These are phyloP conservation scores for Excoecaria agallocha DNA, from an alignment of 345 rosid species.

Conservation along the genomic window DNA sequence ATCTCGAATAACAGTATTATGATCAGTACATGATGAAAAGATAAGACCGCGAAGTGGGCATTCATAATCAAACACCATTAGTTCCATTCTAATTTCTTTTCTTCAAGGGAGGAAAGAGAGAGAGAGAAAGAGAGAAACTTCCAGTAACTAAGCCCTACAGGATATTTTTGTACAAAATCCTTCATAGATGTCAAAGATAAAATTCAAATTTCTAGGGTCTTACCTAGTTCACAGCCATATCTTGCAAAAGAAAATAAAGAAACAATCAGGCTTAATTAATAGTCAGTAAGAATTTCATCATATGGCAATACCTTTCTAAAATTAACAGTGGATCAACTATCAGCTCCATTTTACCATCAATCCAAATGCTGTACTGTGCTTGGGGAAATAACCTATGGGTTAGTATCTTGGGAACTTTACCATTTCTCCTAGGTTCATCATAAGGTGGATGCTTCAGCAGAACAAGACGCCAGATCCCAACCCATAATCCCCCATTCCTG, in stretches of 20 bases:
- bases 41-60: neutral
- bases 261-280: neutral
- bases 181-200: neutral
- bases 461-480: constrained; percentile 91
- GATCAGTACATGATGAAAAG: neutral
- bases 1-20: neutral
- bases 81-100: neutral
- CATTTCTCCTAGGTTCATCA: constrained; percentile 95
- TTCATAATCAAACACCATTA: neutral
- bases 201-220: neutral
- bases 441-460: constrained; percentile 79
- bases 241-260: neutral
- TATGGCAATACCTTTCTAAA: constrained; percentile 65
- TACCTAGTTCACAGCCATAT: neutral
- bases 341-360: constrained; percentile 99
- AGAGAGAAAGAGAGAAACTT: neutral
- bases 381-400: constrained; percentile 96
- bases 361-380: constrained; percentile 96
- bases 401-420: constrained; percentile 93
- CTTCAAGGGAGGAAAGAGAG: neutral
- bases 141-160: neutral
- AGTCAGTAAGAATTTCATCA: neutral
- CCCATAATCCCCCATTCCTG: constrained; percentile 71
- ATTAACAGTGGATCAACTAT: constrained; percentile 82
- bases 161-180: neutral